Evolutionary conservation across 306 rosid species (phyloP).

Genomic region (Trifolium repens): DNA sequence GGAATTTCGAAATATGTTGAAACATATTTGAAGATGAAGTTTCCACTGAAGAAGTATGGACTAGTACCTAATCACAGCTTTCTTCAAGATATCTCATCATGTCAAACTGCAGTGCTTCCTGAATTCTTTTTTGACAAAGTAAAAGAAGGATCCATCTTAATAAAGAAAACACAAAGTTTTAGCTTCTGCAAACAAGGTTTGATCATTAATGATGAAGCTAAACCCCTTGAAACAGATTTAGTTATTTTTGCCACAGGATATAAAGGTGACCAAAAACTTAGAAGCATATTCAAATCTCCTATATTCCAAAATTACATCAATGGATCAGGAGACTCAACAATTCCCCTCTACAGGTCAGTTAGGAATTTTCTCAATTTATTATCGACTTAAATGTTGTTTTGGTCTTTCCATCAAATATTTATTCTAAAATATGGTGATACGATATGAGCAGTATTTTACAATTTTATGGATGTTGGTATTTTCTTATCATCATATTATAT

Average conservation of each 20-base stretch:
- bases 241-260: slow-evolving; percentile 66
- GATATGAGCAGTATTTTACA: no score
- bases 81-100: slow-evolving; percentile 46
- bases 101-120: slow-evolving; percentile 43
- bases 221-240: slow-evolving; percentile 48
- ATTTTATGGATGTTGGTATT: no score
- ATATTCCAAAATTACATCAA: slow-evolving; percentile 40
- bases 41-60: slow-evolving; percentile 56
- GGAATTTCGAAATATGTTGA: slow-evolving; percentile 49
- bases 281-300: slow-evolving; percentile 52
- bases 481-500: no score
- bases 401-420: no score
- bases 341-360: slow-evolving; percentile 58
- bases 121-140: slow-evolving; percentile 49
- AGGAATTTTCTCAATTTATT: no score
- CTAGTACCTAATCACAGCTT: slow-evolving; percentile 52
- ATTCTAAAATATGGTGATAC: no score
- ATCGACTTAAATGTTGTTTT: no score
- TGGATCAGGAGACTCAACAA: neutral
- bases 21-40: slow-evolving; percentile 48
- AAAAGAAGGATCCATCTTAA: slow-evolving; percentile 53
- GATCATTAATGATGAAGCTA: slow-evolving; percentile 48
- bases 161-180: slow-evolving; percentile 51
- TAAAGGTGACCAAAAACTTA: slow-evolving; percentile 57
- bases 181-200: slow-evolving; percentile 56